Conservation (phyloP, 768 basidiomycete species). For the Tubosaeta sp. region DNA sequence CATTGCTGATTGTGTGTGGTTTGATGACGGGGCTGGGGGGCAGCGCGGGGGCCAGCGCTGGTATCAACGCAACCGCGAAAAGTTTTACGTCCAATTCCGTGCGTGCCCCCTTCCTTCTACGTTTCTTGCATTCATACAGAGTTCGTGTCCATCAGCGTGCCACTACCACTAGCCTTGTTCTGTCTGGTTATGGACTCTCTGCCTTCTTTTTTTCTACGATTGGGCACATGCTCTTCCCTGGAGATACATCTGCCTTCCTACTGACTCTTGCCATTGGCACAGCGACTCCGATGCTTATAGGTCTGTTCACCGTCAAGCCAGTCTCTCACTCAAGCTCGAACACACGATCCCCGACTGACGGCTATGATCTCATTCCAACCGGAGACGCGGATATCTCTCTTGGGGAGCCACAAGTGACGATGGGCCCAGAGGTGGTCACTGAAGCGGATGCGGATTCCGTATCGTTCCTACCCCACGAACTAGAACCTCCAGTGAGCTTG, state of each 20-base stretch:
- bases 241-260: conserved; percentile 74
- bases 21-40: conserved; percentile 77
- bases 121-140: background rate
- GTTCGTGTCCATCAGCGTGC: conserved; percentile 49
- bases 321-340: conserved; percentile 48
- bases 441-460: conserved; percentile 16
- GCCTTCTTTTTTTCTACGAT: conserved; percentile 86
- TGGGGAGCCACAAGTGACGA: conserved; percentile 13
- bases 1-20: conserved; percentile 54
- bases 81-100: conserved; percentile 72
- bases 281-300: conserved; percentile 71
- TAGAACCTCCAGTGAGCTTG: conserved; percentile 5
- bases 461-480: conserved; percentile 19
- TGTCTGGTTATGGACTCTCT: conserved; percentile 89
- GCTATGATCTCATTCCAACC: conserved; percentile 17
- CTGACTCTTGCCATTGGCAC: conserved; percentile 76
- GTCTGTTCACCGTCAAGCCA: conserved; percentile 63
- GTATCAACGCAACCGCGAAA: conserved; percentile 80
- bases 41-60: conserved; percentile 61
- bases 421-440: conserved; percentile 10
- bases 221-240: conserved; percentile 66
- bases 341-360: conserved; percentile 4
- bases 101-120: conserved; percentile 20
- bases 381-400: conserved; percentile 21
- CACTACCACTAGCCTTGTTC: conserved; percentile 69